phyloP scores from a whole-genome alignment of 257 asterid species.

The Plantago ovata region DNA sequence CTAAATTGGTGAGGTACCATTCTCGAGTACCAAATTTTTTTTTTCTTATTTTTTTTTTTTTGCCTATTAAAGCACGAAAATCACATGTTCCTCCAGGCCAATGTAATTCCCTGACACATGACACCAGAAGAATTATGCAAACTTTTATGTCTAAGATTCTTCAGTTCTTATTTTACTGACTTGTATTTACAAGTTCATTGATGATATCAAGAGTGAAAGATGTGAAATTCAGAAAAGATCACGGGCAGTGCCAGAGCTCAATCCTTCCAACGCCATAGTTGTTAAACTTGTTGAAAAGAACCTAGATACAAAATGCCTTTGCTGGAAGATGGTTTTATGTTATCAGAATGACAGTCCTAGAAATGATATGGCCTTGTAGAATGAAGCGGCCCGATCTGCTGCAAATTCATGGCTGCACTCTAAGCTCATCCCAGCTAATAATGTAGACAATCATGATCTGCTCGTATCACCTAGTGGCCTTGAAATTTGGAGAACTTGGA shows the following conservation, averaged over 20 bases:
- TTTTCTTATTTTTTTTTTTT: no score
- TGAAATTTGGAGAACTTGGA: slow-evolving; percentile 79
- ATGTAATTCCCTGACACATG: no score
- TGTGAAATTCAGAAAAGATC: slow-evolving; percentile 55
- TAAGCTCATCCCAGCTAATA: slow-evolving; percentile 56
- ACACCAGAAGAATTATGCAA: no score
- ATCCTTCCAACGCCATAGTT: slow-evolving; percentile 73
- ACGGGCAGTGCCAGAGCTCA: slow-evolving; percentile 67
- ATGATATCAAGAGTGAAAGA: slow-evolving; percentile 59
- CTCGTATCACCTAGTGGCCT: slow-evolving; percentile 53
- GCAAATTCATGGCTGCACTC: slow-evolving; percentile 71
- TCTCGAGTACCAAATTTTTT: no score
- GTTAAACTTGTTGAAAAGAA: slow-evolving; percentile 51
- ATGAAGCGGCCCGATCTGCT: slow-evolving; percentile 27
- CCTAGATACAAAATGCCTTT: slow-evolving; percentile 67
- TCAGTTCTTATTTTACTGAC: no score
- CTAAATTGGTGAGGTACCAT: no score
- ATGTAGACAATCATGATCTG: slow-evolving; percentile 33
- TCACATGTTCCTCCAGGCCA: no score
- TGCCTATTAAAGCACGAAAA: no score
- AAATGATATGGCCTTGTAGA: slow-evolving; percentile 22
- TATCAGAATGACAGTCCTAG: slow-evolving; percentile 35
- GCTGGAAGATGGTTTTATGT: slow-evolving; percentile 82
- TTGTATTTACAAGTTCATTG: no score
- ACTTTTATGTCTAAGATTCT: no score